Base-by-base conservation (phyloP, 2,329 filamentous ascomycete species). In the Didymella lethalis region DNA sequence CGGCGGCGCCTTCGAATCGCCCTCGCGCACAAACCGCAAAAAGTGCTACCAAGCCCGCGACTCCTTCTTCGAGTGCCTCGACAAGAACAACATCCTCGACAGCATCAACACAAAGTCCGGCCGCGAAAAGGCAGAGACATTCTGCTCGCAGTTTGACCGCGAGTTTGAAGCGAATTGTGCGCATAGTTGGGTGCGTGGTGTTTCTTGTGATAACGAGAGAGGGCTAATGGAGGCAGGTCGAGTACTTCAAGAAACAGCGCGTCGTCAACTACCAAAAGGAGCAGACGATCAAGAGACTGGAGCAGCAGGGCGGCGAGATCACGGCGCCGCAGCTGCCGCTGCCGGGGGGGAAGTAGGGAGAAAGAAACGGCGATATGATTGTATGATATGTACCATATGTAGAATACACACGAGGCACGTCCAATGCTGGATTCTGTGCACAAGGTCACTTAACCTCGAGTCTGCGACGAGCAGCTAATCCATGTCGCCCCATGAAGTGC, bases 171-270 rank as follows among this genome's bases (percentile, higher is more conserved):
- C 85, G 68, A 91, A 94, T 75, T 99, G 95, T 78, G 92, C 93
- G 18, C 85, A 83, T 59, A 93, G 93, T 75, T 99, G 95, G 95
- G 95, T 96, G 79, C 68, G 89, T 85, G 23, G 23, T 3, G 23
- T 23, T 23, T 23, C 23, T 23, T 23, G 23, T 23, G 3, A 23
- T 23, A 23, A 23, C 23, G 23, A 23, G 23, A 23, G 23, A 23
- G 23, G 23, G 23, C 23, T 23, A 23, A 23, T 23, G 23, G 23
- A 23, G 23, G 46, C 69, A 95, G 92, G 91, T 97, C 61, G 92
- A 93, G 79, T 98, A 99, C 79, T 99, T 99, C 81, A 97, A 98
- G 83, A 93, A 97, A 79, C 90, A 93, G 80, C 85, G 95, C 71
- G 92, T 98, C 34, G 94, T 96, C 80, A 95, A 99, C 69, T 85